Base-by-base conservation (phyloP, 441 rosid species). In the Pelargonium hybrid region DNA sequence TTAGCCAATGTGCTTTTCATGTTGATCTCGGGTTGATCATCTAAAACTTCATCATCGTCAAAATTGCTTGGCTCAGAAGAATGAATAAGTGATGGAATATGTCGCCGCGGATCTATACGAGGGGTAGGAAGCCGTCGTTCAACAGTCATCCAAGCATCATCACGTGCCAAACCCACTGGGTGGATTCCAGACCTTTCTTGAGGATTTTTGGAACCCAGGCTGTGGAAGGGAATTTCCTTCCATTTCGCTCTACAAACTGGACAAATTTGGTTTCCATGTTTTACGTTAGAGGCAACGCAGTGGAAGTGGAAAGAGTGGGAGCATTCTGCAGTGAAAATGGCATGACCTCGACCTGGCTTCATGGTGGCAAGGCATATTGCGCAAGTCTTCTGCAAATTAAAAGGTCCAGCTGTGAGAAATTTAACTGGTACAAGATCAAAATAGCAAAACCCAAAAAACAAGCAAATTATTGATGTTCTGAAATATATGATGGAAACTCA, bases 291-390 rank as follows among this genome's bases (percentile, higher is more conserved):
- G 76, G 93, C 87, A 74, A 93, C 89, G 80, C 98, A 93, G 67
- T 89, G 88, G 81, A 93, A 93, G 71, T 93, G 98, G 81, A 93
- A 93, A 48, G 97, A 87, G 74, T 93, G 98, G 0, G 97, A 88
- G 71, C 97, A 93, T 73, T 93, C 98, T 10, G 98, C 96, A 0
- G 94, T 93, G 80, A 93, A 93, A 76, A 88, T 87, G 13, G 93
- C 91, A 7, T 88, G 93, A 13, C 93, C 93, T 48, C 77, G 80
- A 2, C 93, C 91, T 4, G 85, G 73, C 79, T 81, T 87, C 81
- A 87, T 84, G 67, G 79, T 52, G 63, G 83, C 80, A 66, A 88
- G 78, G 70, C 93, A 88, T 78, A 88, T 88, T 2, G 93, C 80
- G 78, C 93, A 88, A 1, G 81, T 83, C 75, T 68, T 79, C 91